These are phyloP conservation scores for Populus ilicifolia DNA, from an alignment of 345 rosid genomes.

Conservation along the genomic window DNA sequence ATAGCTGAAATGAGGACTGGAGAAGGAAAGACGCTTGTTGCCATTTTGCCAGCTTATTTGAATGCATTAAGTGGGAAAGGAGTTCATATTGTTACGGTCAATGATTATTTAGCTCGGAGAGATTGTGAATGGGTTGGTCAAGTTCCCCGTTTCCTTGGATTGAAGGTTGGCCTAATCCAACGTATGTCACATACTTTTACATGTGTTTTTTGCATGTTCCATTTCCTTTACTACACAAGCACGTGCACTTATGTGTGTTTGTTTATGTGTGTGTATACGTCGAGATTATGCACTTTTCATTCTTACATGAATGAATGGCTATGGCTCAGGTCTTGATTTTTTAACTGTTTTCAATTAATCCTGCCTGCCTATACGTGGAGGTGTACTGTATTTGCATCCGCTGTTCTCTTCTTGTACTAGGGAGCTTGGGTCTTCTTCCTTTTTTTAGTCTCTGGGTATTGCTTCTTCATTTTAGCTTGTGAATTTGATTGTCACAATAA, in stretches of 20 bases:
- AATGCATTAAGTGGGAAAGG: slow-evolving; percentile 93
- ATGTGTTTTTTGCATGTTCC: slow-evolving; percentile 6
- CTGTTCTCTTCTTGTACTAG: no score
- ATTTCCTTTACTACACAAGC: neutral
- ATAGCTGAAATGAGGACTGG: slow-evolving; percentile 99
- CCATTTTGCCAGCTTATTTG: slow-evolving; percentile 90
- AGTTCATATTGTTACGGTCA: slow-evolving; percentile 94
- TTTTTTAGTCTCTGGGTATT: neutral
- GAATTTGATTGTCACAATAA: neutral
- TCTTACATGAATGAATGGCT: no score
- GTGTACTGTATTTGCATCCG: no score
- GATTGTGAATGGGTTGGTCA: slow-evolving; percentile 99
- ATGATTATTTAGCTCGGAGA: slow-evolving; percentile 90
- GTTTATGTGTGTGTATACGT: neutral
- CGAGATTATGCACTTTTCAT: no score
- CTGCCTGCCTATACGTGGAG: no score
- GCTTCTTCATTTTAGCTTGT: neutral
- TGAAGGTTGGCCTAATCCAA: slow-evolving; percentile 99
- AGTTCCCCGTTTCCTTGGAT: slow-evolving; percentile 93
- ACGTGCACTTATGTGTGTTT: neutral
- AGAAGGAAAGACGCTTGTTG: slow-evolving; percentile 98
- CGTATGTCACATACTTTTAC: slow-evolving; percentile 59
- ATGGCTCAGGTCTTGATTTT: no score
- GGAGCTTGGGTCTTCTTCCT: no score
- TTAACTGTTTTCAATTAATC: no score